Conservation (phyloP, 2,329 filamentous ascomycete genomes). For the Apiospora koreana region DNA sequence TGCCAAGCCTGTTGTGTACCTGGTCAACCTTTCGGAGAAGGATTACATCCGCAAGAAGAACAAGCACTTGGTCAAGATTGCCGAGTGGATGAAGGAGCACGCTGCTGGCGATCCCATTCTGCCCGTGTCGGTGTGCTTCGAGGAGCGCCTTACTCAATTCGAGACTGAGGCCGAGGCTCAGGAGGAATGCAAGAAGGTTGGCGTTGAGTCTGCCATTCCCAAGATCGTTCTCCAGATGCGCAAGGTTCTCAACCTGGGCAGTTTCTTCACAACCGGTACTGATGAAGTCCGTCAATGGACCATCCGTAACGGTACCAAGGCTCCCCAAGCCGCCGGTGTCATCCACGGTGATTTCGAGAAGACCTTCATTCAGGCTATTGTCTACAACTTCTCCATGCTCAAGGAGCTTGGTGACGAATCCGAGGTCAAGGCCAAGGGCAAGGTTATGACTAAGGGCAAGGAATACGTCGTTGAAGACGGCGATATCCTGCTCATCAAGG, state of each 20-base stretch:
- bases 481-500: slow-evolving; percentile 85
- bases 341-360: slow-evolving; percentile 99
- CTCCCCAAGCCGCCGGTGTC: slow-evolving; percentile 95
- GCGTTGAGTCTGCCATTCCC: slow-evolving; percentile 84
- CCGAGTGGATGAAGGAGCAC: slow-evolving; percentile 93
- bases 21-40: slow-evolving; percentile 95
- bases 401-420: slow-evolving; percentile 88
- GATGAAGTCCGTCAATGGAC: slow-evolving; percentile 99
- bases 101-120: slow-evolving; percentile 87
- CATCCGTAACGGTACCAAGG: slow-evolving; percentile 92
- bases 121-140: slow-evolving; percentile 88
- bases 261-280: slow-evolving; percentile 94
- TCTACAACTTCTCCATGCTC: slow-evolving; percentile 83
- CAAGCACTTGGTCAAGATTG: slow-evolving; percentile 93
- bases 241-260: slow-evolving; percentile 83
- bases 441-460: slow-evolving; percentile 98
- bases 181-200: slow-evolving; percentile 87
- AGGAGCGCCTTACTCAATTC: slow-evolving; percentile 85
- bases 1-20: slow-evolving; percentile 94
- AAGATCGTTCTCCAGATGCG: slow-evolving; percentile 95
- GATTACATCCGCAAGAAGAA: slow-evolving; percentile 99
- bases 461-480: slow-evolving; percentile 90
- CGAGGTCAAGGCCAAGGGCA: slow-evolving; percentile 88
- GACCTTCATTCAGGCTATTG: slow-evolving; percentile 96
- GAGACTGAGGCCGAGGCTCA: slow-evolving; percentile 73